Evolutionary conservation across 2,329 filamentous ascomycete genomes (phyloP).

Genomic region (Phoma sp.): DNA sequence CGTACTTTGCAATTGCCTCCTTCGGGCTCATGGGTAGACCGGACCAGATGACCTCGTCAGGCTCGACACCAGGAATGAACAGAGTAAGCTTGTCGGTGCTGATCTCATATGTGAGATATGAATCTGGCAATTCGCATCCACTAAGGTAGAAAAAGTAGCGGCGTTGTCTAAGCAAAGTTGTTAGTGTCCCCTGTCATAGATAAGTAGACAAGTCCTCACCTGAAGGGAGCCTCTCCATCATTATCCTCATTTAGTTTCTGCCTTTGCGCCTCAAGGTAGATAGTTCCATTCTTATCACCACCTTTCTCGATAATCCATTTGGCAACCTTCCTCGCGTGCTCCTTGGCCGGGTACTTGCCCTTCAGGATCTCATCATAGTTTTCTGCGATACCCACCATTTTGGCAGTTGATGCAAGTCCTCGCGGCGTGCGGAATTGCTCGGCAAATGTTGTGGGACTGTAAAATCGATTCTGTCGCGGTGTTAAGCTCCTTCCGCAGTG

Average conservation of each 20-base stretch:
- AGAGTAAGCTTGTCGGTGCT: conserved; percentile 74
- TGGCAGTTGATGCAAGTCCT: conserved; percentile 15
- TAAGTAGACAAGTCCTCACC: conserved; percentile 55
- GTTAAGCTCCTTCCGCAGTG: conserved; percentile 15
- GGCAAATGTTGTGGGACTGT: conserved; percentile 5
- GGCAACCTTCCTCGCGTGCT: conserved; percentile 82
- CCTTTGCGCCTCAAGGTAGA: conserved; percentile 88
- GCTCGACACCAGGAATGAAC: conserved; percentile 87
- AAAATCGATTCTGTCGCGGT: conserved; percentile 5
- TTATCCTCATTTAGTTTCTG: conserved; percentile 87
- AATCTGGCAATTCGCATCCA: conserved; percentile 81
- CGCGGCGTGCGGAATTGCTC: conserved; percentile 9
- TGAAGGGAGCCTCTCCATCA: conserved; percentile 80
- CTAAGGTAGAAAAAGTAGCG: conserved; percentile 95
- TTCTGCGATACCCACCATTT: conserved; percentile 42
- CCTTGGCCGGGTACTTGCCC: conserved; percentile 80
- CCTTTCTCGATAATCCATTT: conserved; percentile 73
- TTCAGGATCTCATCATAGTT: conserved; percentile 52
- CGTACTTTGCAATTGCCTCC: conserved; percentile 73
- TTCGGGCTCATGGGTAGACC: conserved; percentile 79
- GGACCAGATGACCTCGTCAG: conserved; percentile 92
- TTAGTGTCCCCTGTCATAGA: not conserved
- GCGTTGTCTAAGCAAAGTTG: conserved; percentile 68
- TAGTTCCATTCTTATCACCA: conserved; percentile 69
- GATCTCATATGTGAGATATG: conserved; percentile 81